Conservation (phyloP, 768 basidiomycete species). For the Rickenella mellea region DNA sequence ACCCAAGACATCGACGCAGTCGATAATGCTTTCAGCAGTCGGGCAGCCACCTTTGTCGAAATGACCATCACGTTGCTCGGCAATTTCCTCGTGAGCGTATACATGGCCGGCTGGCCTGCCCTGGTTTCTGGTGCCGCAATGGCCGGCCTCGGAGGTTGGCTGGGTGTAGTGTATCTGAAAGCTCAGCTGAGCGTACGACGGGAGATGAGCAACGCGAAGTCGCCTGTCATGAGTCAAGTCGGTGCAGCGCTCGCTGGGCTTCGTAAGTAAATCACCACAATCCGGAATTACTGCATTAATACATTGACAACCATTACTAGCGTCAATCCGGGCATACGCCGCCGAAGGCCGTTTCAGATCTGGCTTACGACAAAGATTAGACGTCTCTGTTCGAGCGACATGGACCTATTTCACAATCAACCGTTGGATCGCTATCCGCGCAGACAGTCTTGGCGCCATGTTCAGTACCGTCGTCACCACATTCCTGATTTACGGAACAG, state of each 20-base stretch:
- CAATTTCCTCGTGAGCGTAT: conserved; percentile 26
- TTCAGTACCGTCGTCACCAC: conserved; percentile 48
- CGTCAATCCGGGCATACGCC: conserved; percentile 56
- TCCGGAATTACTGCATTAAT: background rate
- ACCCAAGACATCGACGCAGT: conserved; percentile 51
- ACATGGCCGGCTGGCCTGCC: conserved; percentile 27
- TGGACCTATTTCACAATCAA: conserved; percentile 44
- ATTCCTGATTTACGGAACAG: conserved; percentile 40
- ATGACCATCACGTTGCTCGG: conserved; percentile 24
- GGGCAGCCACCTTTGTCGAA: conserved; percentile 14
- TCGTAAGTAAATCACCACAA: conserved; percentile 11
- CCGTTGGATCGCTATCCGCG: conserved; percentile 35
- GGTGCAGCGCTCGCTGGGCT: conserved; percentile 52
- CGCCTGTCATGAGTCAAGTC: conserved; percentile 44
- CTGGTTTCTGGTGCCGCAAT: conserved; percentile 27
- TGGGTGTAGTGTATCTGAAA: conserved; percentile 43
- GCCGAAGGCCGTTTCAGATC: conserved; percentile 38
- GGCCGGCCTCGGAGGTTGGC: conserved; percentile 26
- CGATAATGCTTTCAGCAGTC: background rate
- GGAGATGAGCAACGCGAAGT: conserved; percentile 40
- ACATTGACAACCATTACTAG: conserved; percentile 9
- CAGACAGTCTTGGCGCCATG: conserved; percentile 45
- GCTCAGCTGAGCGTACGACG: conserved; percentile 48
- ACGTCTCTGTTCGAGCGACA: conserved; percentile 38
- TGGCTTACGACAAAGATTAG: conserved; percentile 40